Evolutionary conservation across 2,329 filamentous ascomycete species (phyloP).

Genomic region (Mollisiaceae sp.): DNA sequence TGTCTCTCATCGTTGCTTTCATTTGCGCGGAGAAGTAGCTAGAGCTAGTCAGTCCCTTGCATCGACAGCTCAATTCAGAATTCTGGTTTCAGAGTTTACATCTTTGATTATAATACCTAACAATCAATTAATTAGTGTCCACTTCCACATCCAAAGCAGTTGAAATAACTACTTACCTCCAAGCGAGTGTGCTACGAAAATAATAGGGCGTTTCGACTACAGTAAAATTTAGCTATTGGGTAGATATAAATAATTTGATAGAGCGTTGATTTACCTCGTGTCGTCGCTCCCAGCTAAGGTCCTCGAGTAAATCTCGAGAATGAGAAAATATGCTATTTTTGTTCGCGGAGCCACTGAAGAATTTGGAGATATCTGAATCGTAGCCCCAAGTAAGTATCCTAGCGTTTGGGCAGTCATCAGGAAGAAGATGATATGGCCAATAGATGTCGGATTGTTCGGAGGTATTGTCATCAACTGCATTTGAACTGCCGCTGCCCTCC

Average conservation of each 20-base stretch:
- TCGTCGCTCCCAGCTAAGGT: background rate
- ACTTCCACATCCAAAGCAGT: background rate
- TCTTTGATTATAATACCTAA: background rate
- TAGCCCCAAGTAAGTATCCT: background rate
- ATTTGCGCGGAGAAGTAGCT: background rate
- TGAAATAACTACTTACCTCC: constrained; percentile 5
- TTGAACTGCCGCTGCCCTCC: background rate
- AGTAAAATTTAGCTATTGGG: background rate
- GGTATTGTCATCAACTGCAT: background rate
- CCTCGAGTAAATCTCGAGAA: background rate
- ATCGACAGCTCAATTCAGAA: background rate
- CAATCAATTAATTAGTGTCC: background rate
- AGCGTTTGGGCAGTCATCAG: background rate
- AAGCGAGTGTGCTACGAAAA: background rate
- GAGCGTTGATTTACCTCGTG: background rate
- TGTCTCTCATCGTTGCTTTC: background rate
- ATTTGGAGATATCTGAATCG: background rate
- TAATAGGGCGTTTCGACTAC: background rate
- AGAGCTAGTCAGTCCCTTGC: background rate
- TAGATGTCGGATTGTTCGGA: background rate
- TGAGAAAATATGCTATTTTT: background rate
- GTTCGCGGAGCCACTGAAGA: background rate
- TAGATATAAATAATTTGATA: too few relatives aligned
- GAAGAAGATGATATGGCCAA: background rate
- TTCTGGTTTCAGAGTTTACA: background rate